These are phyloP conservation scores for Neofusicoccum parvum DNA, from an alignment of 2,329 filamentous ascomycete species.

Conservation along the genomic window DNA sequence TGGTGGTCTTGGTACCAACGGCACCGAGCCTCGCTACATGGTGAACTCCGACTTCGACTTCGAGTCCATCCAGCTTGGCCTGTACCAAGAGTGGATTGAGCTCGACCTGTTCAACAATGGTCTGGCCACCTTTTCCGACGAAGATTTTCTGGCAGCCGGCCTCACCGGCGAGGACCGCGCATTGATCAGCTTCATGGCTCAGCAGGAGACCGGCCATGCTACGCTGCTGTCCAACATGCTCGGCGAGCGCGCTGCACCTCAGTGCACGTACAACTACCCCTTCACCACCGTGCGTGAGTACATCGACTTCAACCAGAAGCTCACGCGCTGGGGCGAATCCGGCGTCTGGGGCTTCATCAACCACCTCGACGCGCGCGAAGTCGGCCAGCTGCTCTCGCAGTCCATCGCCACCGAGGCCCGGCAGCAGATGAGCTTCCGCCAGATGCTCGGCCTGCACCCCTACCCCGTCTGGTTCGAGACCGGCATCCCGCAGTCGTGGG, in stretches of 20 bases:
- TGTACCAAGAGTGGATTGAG: slow-evolving; percentile 86
- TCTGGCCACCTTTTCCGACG: slow-evolving; percentile 66
- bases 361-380: slow-evolving; percentile 75
- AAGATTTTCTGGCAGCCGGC: slow-evolving; percentile 70
- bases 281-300: slow-evolving; percentile 74
- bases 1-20: slow-evolving; percentile 74
- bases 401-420: slow-evolving; percentile 78
- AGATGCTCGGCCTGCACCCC: slow-evolving; percentile 77
- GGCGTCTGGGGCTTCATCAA: slow-evolving; percentile 80
- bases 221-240: slow-evolving; percentile 78
- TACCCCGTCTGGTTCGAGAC: slow-evolving; percentile 83
- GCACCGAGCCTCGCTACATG: slow-evolving; percentile 73
- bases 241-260: slow-evolving; percentile 67
- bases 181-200: slow-evolving; percentile 74
- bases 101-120: slow-evolving; percentile 80
- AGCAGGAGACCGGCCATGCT: slow-evolving; percentile 77
- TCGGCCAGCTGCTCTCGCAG: slow-evolving; percentile 71
- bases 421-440: slow-evolving; percentile 83
- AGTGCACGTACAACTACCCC: slow-evolving; percentile 83
- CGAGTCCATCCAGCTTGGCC: slow-evolving; percentile 70
- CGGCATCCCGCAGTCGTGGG: slow-evolving; percentile 81
- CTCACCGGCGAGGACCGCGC: slow-evolving; percentile 69
- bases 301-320: slow-evolving; percentile 80
- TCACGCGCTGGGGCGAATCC: slow-evolving; percentile 79
- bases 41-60: slow-evolving; percentile 83